Conservation (phyloP, 108 stramenopile species). For the Nitzschia sp. region DNA sequence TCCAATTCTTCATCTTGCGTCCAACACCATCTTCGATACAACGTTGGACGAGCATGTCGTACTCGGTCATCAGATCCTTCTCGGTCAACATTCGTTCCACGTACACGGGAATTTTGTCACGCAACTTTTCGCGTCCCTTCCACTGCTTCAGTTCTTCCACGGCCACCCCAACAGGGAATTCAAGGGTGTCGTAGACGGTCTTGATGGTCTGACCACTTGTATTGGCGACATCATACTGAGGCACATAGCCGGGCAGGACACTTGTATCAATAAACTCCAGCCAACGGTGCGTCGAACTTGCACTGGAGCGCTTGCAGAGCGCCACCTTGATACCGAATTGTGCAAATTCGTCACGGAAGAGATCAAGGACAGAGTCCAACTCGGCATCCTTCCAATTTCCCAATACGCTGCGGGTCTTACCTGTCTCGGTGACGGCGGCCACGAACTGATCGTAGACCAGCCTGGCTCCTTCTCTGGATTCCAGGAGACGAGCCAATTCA, state of each 20-base stretch:
- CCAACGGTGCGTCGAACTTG: conserved; percentile 41
- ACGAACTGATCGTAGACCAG: conserved; percentile 50
- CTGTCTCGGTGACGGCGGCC: conserved; percentile 24
- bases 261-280: conserved; percentile 56
- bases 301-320: conserved; percentile 49
- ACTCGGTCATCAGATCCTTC: conserved; percentile 36
- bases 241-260: conserved; percentile 33
- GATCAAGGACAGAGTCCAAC: conserved; percentile 43
- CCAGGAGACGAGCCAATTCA: conserved; percentile 15
- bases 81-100: conserved; percentile 44
- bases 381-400: conserved; percentile 56
- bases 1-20: conserved; percentile 36
- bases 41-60: conserved; percentile 42
- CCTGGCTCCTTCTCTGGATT: conserved; percentile 32
- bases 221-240: conserved; percentile 55
- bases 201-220: conserved; percentile 46
- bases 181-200: conserved; percentile 41
- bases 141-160: conserved; percentile 52
- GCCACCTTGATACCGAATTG: conserved; percentile 43
- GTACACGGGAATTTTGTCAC: conserved; percentile 46
- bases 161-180: conserved; percentile 59
- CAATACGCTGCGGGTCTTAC: conserved; percentile 36
- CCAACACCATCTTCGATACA: conserved; percentile 35
- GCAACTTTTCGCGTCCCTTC: conserved; percentile 39
- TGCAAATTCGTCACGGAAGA: conserved; percentile 53